phyloP scores from a whole-genome alignment of 306 rosid species.

The Fagus sylvatica region DNA sequence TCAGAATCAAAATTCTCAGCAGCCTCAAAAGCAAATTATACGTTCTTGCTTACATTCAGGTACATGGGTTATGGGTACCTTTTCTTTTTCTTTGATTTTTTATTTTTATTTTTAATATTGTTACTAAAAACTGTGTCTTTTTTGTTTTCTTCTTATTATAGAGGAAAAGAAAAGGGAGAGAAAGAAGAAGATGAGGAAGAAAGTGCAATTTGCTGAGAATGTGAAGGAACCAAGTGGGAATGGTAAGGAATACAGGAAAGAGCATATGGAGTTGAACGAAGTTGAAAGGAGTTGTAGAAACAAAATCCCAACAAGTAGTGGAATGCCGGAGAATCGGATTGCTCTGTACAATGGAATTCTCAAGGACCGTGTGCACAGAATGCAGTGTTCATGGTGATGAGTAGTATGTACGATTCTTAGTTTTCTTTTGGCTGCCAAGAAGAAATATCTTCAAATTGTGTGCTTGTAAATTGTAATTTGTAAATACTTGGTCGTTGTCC shows the following conservation, averaged over 20 bases:
- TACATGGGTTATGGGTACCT: slow-evolving; percentile 16
- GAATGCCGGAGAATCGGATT: slow-evolving; percentile 44
- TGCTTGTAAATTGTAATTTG: slow-evolving; percentile 14
- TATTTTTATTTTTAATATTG: neutral
- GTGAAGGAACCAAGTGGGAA: slow-evolving; percentile 50
- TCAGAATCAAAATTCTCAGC: neutral
- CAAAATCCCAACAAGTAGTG: slow-evolving; percentile 5
- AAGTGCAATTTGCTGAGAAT: slow-evolving; percentile 66
- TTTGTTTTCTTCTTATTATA: neutral
- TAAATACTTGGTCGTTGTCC: slow-evolving; percentile 9
- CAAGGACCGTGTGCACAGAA: slow-evolving; percentile 41
- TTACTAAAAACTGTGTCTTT: neutral
- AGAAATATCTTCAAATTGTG: slow-evolving; percentile 11
- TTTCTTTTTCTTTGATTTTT: neutral
- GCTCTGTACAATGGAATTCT: slow-evolving; percentile 52
- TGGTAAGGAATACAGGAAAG: slow-evolving; percentile 31
- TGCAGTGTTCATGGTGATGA: slow-evolving; percentile 35
- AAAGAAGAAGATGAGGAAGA: slow-evolving; percentile 73
- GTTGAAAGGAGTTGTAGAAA: slow-evolving; percentile 25
- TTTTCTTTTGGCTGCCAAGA: neutral
- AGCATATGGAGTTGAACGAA: slow-evolving; percentile 26
- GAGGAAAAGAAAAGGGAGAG: slow-evolving; percentile 48
- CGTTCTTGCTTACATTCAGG: slow-evolving; percentile 76
- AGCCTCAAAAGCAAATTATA: slow-evolving; percentile 18
- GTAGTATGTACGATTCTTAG: neutral